Base-by-base conservation (phyloP, 1,139 yeast species). In the Schwanniomyces etchellsii region DNA sequence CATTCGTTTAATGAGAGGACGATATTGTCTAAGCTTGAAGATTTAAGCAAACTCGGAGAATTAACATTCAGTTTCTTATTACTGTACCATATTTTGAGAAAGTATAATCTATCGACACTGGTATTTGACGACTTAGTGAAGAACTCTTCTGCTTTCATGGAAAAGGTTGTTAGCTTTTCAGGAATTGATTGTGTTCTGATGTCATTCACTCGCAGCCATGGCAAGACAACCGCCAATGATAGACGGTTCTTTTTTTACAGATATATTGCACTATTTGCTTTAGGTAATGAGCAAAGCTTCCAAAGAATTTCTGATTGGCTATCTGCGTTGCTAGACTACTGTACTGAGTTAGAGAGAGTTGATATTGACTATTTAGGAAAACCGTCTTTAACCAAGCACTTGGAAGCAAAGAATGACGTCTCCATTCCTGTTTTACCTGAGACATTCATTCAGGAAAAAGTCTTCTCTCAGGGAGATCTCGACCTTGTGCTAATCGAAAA, bases 41-140 rank as follows among this genome's bases (percentile, higher is more conserved):
- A 28, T 20, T 22, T 35, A 23, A 26, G 26, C 13, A 23, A 29
- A 6, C 33, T 30, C 22, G 39, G 39, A 14, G 34, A 27, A 16
- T 28, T 34, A 7, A 11, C 33, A 4, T 34, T 33, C 22, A 36
- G 33, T 17, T 35, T 33, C 15, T 28, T 32, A 14, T 15, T 29
- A 4, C 25, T 29, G 2, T 15, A 25, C 3, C 20, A 25, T 25
- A 16, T 33, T 13, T 21, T 32, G 14, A 27, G 27, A 4, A 14
- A 17, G 11, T 20, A 25, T 14, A 27, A 29, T 11, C 13, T 18
- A 7, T 20, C 28, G 5, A 20, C 27, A 28, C n/a, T n/a, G n/a
- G n/a, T n/a, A n/a, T n/a, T n/a, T n/a, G n/a, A n/a, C n/a, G n/a
- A n/a, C n/a, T 13, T 28, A 3, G 16, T 33, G 11, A 29, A 27